Conservation (phyloP, 768 basidiomycete genomes). For the Panaeolus cyanescens region DNA sequence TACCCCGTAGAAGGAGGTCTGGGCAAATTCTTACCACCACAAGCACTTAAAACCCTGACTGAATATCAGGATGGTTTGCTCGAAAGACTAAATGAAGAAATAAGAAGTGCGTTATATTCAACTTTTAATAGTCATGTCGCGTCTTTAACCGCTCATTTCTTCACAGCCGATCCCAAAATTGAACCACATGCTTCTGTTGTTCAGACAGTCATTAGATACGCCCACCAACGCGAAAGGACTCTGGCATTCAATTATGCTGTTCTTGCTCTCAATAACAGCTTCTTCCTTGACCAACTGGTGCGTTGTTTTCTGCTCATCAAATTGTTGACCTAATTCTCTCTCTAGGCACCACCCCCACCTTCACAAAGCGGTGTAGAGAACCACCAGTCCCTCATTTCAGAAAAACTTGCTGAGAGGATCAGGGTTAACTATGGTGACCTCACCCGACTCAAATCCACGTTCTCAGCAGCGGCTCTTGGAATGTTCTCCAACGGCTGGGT, state of each 20-base stretch:
- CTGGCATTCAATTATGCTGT: slow-evolving; percentile 91
- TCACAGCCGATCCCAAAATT: slow-evolving; percentile 35
- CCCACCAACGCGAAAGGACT: slow-evolving; percentile 55
- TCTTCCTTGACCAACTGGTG: slow-evolving; percentile 89
- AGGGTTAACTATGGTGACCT: slow-evolving; percentile 60
- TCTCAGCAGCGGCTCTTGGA: slow-evolving; percentile 76
- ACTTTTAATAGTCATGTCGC: slow-evolving; percentile 3
- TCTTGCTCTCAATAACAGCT: slow-evolving; percentile 91
- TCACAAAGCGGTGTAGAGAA: slow-evolving; percentile 27
- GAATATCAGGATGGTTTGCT: slow-evolving; percentile 90
- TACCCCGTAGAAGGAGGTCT: slow-evolving; percentile 75
- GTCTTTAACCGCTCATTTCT: slow-evolving; percentile 36
- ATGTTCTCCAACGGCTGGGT: slow-evolving; percentile 82
- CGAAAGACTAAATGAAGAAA: slow-evolving; percentile 72
- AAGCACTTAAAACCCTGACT: slow-evolving; percentile 67
- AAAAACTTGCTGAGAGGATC: slow-evolving; percentile 34
- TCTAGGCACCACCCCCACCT: slow-evolving; percentile 42
- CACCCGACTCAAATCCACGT: slow-evolving; percentile 68
- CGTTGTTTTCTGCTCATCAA: slow-evolving; percentile 30
- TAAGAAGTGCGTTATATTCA: slow-evolving; percentile 55
- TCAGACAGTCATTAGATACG: slow-evolving; percentile 72
- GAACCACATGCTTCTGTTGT: slow-evolving; percentile 59
- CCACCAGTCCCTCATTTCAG: slow-evolving; percentile 41
- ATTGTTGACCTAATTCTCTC: slow-evolving; percentile 6
- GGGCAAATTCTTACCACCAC: slow-evolving; percentile 75